Evolutionary conservation across 768 basidiomycete genomes (phyloP).

Genomic region (Lentinus brumalis): DNA sequence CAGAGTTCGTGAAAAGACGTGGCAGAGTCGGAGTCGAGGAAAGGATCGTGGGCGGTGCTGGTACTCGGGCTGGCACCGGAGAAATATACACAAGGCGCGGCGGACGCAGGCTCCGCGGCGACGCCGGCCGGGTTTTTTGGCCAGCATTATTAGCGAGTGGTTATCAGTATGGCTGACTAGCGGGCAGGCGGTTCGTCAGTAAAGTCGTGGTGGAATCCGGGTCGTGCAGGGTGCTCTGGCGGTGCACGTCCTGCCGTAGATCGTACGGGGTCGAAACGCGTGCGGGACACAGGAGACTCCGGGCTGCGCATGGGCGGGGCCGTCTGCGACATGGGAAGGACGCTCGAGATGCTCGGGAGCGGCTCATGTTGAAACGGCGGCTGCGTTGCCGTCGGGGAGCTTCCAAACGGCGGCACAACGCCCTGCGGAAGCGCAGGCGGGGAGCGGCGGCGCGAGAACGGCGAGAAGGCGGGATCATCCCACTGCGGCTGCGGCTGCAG

Average conservation of each 20-base stretch:
- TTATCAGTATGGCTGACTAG: neutral
- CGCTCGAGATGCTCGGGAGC: constrained; percentile 15
- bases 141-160: neutral
- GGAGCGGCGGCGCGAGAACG: constrained; percentile 29
- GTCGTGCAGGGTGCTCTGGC: constrained; percentile 20
- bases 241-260: constrained; percentile 19
- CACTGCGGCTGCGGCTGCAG: constrained; percentile 70
- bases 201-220: constrained; percentile 14
- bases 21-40: constrained; percentile 7
- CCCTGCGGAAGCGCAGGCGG: constrained; percentile 7
- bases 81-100: constrained; percentile 17
- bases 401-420: constrained; percentile 6
- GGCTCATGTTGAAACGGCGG: constrained; percentile 11
- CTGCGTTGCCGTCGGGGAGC: constrained; percentile 6
- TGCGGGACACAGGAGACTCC: constrained; percentile 6
- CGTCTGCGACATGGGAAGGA: constrained; percentile 6
- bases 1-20: constrained; percentile 24
- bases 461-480: constrained; percentile 47
- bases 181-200: constrained; percentile 19
- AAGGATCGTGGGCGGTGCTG: constrained; percentile 19
- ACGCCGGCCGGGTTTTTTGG: neutral
- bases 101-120: neutral
- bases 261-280: constrained; percentile 24
- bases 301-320: constrained; percentile 14
- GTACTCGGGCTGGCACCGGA: neutral